These are phyloP conservation scores for Zymoseptoria pseudotritici DNA, from an alignment of 2,329 filamentous ascomycete genomes.

Conservation along the genomic window DNA sequence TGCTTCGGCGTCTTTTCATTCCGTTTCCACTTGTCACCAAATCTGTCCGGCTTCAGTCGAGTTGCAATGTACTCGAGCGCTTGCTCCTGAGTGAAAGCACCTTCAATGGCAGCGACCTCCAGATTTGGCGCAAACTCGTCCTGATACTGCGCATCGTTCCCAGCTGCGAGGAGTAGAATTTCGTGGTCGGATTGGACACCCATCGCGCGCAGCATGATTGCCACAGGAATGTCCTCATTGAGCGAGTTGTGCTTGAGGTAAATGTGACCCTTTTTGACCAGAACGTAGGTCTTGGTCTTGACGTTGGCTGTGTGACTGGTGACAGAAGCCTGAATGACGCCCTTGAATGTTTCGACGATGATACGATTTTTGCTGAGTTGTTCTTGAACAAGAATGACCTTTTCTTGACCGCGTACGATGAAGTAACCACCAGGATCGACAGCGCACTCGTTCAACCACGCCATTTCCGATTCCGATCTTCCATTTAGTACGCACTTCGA, in stretches of 20 bases:
- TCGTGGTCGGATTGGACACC: slow-evolving; percentile 92
- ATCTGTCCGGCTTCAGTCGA: slow-evolving; percentile 77
- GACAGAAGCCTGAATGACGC: slow-evolving; percentile 88
- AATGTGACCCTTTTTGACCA: slow-evolving; percentile 87
- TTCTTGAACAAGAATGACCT: slow-evolving; percentile 97
- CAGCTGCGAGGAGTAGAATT: slow-evolving; percentile 84
- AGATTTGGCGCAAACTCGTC: slow-evolving; percentile 95
- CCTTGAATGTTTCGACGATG: slow-evolving; percentile 94
- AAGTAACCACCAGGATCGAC: slow-evolving; percentile 97
- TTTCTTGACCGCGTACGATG: slow-evolving; percentile 94
- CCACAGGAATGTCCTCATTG: slow-evolving; percentile 88
- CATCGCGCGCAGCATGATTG: slow-evolving; percentile 85
- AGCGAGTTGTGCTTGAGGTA: slow-evolving; percentile 88
- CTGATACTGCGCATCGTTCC: slow-evolving; percentile 79
- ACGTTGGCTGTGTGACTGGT: slow-evolving; percentile 96
- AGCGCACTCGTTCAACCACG: slow-evolving; percentile 86
- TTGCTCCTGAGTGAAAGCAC: slow-evolving; percentile 88
- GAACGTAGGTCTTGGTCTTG: slow-evolving; percentile 95
- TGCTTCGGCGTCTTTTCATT: slow-evolving; percentile 71
- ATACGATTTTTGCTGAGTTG: slow-evolving; percentile 98
- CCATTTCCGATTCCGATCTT: slow-evolving; percentile 83
- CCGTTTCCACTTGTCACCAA: slow-evolving; percentile 43
- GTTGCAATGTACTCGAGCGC: slow-evolving; percentile 86
- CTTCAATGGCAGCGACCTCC: slow-evolving; percentile 76
- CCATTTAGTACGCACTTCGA: slow-evolving; percentile 82